Evolutionary conservation across 371 early-diverging fungal genomes (phyloP).

Genomic region (Paraphysoderma sedebokerense): DNA sequence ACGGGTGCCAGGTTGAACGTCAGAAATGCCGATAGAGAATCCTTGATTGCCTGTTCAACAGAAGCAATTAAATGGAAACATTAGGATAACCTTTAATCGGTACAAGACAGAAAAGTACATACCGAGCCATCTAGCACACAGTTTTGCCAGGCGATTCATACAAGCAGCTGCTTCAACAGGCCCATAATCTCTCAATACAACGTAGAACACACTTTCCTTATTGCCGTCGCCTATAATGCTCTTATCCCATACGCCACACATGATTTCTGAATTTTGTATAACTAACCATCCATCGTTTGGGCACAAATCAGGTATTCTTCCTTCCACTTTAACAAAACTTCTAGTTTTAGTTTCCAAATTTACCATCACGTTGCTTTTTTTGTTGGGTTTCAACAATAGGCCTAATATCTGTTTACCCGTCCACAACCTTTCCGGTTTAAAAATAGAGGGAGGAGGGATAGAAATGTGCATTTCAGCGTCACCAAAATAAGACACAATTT

Average conservation of each 20-base stretch:
- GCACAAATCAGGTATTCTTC: slow-evolving; percentile 52
- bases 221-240: slow-evolving; percentile 91
- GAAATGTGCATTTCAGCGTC: slow-evolving; percentile 66
- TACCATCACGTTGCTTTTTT: slow-evolving; percentile 40
- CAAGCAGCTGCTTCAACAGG: slow-evolving; percentile 65
- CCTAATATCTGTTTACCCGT: slow-evolving; percentile 41
- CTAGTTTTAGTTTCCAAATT: slow-evolving; percentile 80
- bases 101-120: slow-evolving; percentile 4
- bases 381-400: slow-evolving; percentile 78
- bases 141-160: slow-evolving; percentile 90
- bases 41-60: slow-evolving; percentile 55
- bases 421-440: slow-evolving; percentile 52
- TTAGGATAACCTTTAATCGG: background rate
- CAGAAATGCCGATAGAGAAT: slow-evolving; percentile 96
- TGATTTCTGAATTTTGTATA: slow-evolving; percentile 79
- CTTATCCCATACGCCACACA: slow-evolving; percentile 94
- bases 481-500: slow-evolving; percentile 70
- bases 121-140: slow-evolving; percentile 84
- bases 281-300: slow-evolving; percentile 79
- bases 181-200: slow-evolving; percentile 84
- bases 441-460: slow-evolving; percentile 83
- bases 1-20: slow-evolving; percentile 80
- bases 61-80: background rate
- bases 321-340: slow-evolving; percentile 43
- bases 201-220: slow-evolving; percentile 86